phyloP scores from a whole-genome alignment of 2,329 filamentous ascomycete genomes.

The Beauveria rudraprayagi region DNA sequence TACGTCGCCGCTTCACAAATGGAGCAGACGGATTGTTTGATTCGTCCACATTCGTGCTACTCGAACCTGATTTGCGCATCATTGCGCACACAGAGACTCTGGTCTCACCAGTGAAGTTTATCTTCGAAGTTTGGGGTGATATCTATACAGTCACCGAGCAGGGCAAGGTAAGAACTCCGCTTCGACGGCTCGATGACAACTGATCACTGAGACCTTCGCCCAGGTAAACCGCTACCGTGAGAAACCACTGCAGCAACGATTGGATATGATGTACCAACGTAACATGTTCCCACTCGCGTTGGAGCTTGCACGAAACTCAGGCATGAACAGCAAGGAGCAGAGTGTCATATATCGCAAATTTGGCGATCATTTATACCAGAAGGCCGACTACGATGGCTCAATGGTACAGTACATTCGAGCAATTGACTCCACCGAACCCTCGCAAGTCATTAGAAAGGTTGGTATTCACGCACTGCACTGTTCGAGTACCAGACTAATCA shows the following conservation, averaged over 20 bases:
- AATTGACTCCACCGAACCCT: slow-evolving; percentile 92
- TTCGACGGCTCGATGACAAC: neutral
- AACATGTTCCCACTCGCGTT: slow-evolving; percentile 90
- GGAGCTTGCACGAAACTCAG: slow-evolving; percentile 82
- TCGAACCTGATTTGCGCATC: slow-evolving; percentile 88
- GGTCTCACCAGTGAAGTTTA: slow-evolving; percentile 66
- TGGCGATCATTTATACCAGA: slow-evolving; percentile 89
- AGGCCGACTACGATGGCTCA: slow-evolving; percentile 92
- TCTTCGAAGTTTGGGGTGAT: slow-evolving; percentile 86
- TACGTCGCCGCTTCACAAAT: slow-evolving; percentile 65
- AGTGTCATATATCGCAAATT: slow-evolving; percentile 91
- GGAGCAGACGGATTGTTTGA: slow-evolving; percentile 73
- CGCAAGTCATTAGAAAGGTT: slow-evolving; percentile 89
- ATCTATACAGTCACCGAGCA: slow-evolving; percentile 86
- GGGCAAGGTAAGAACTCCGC: slow-evolving; percentile 59
- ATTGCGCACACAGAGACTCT: slow-evolving; percentile 84
- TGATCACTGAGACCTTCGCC: neutral
- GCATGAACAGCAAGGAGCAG: slow-evolving; percentile 71
- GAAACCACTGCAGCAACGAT: slow-evolving; percentile 78
- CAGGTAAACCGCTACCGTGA: slow-evolving; percentile 84
- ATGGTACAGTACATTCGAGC: slow-evolving; percentile 98
- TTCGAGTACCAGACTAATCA: slow-evolving; percentile 18
- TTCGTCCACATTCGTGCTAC: slow-evolving; percentile 77
- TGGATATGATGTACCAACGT: slow-evolving; percentile 88
- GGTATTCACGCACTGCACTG: neutral